Evolutionary conservation across 164 flowering plant genomes (phyloP).

Genomic region (Magnolia changhungtana): DNA sequence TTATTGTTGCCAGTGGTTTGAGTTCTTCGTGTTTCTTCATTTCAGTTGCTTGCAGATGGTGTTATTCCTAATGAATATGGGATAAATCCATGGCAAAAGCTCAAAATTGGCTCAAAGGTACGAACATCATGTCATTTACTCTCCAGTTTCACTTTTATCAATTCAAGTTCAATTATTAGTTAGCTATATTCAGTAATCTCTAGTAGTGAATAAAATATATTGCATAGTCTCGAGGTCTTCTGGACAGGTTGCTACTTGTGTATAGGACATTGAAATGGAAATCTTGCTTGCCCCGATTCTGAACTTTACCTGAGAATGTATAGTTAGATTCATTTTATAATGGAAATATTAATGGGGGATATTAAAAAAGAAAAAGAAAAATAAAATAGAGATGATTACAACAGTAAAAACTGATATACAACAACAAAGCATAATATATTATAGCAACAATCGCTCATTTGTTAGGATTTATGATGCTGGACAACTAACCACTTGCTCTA

Average conservation of each 20-base stretch:
- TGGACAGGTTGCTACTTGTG: too few relatives aligned
- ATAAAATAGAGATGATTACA: neutral
- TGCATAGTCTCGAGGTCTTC: neutral
- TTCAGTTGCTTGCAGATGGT: slow-evolving; percentile 96
- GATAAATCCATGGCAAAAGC: slow-evolving; percentile 84
- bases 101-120: slow-evolving; percentile 98
- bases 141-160: neutral
- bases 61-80: slow-evolving; percentile 99
- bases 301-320: too few relatives aligned
- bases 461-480: too few relatives aligned
- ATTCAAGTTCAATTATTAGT: too few relatives aligned
- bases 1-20: too few relatives aligned
- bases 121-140: slow-evolving; percentile 2
- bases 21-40: slow-evolving; percentile 10
- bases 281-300: too few relatives aligned
- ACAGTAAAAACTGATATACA: neutral
- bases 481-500: too few relatives aligned
- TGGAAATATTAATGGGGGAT: too few relatives aligned
- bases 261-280: too few relatives aligned
- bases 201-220: neutral
- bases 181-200: neutral
- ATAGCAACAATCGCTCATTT: neutral
- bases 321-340: too few relatives aligned
- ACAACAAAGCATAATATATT: too few relatives aligned
- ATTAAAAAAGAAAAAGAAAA: too few relatives aligned